Percentiles rank a stretch among this genome's conserved stretches.
Conservation (phyloP, 1,284 basidiomycete genomes). For the Thelephora terrestris region DNA sequence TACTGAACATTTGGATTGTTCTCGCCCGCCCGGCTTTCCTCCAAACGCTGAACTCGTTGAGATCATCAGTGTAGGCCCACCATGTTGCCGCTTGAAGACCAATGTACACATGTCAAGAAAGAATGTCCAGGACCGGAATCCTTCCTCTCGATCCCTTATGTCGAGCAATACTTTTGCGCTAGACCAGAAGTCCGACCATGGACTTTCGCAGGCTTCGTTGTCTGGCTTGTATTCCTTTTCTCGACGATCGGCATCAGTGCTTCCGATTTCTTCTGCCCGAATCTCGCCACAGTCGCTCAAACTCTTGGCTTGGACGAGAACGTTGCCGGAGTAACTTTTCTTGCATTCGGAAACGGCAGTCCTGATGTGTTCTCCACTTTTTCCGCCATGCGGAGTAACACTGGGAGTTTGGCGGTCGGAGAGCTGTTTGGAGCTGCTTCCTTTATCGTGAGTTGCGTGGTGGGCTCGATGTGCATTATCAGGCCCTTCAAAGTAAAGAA, state of each 20-base stretch:
- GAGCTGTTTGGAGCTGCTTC: slow-evolving; percentile 93
- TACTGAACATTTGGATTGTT: too few species aligned
- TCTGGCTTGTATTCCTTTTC: slow-evolving; percentile 81
- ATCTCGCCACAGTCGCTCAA: slow-evolving; percentile 78
- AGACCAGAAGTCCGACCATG: slow-evolving; percentile 40
- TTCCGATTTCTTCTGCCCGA: slow-evolving; percentile 93
- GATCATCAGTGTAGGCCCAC: slow-evolving; percentile 49
- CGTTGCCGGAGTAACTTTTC: slow-evolving; percentile 86
- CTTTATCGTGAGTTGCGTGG: slow-evolving; percentile 94
- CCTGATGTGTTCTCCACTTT: slow-evolving; percentile 94
- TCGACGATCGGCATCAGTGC: slow-evolving; percentile 87
- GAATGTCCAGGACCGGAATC: slow-evolving; percentile 48
- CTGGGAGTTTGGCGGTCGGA: slow-evolving; percentile 86
- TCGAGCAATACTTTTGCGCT: slow-evolving; percentile 61
- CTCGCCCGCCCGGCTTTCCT: too few species aligned
- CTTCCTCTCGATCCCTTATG: slow-evolving; percentile 60
- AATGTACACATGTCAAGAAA: slow-evolving; percentile 53
- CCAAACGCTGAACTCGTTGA: too few species aligned
- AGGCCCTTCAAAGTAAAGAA: slow-evolving; percentile 82
- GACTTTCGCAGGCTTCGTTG: slow-evolving; percentile 48
- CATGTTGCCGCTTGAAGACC: slow-evolving; percentile 37
- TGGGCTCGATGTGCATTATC: slow-evolving; percentile 93
- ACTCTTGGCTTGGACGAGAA: slow-evolving; percentile 81
- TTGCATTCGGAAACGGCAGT: slow-evolving; percentile 90
- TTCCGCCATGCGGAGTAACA: slow-evolving; percentile 79